These are phyloP conservation scores for Didymosphaeria variabile DNA, from an alignment of 2,329 filamentous ascomycete genomes.

Conservation along the genomic window DNA sequence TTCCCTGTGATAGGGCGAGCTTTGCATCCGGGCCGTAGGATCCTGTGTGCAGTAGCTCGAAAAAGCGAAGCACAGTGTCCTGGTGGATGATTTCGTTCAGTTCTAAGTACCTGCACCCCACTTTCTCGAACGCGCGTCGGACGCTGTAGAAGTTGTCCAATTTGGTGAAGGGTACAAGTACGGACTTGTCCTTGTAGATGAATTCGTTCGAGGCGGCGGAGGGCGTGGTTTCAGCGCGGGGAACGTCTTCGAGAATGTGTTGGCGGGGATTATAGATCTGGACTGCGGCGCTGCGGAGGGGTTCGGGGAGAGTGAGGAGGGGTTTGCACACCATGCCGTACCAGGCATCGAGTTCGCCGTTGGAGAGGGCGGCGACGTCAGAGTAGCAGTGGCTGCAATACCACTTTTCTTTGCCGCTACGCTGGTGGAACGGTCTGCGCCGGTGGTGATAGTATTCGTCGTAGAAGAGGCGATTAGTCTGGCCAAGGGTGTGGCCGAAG, in stretches of 20 bases:
- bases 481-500: slow-evolving; percentile 39
- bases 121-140: slow-evolving; percentile 40
- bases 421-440: slow-evolving; percentile 11
- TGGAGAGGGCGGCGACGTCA: slow-evolving; percentile 24
- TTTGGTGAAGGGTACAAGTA: slow-evolving; percentile 42
- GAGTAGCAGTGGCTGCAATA: slow-evolving; percentile 37
- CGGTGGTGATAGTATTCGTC: slow-evolving; percentile 23
- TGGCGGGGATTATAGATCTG: slow-evolving; percentile 40
- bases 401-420: slow-evolving; percentile 27
- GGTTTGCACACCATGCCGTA: slow-evolving; percentile 46
- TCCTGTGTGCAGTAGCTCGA: slow-evolving; percentile 40
- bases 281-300: slow-evolving; percentile 29
- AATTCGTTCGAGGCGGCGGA: slow-evolving; percentile 50
- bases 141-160: slow-evolving; percentile 42
- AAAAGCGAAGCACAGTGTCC: slow-evolving; percentile 45
- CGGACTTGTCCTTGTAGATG: slow-evolving; percentile 44
- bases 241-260: slow-evolving; percentile 39
- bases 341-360: slow-evolving; percentile 40
- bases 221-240: slow-evolving; percentile 38
- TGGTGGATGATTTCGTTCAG: slow-evolving; percentile 39
- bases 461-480: slow-evolving; percentile 15
- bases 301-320: slow-evolving; percentile 32
- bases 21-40: slow-evolving; percentile 35
- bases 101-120: slow-evolving; percentile 35
- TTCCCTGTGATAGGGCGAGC: slow-evolving; percentile 16